Evolutionary conservation across 495 filamentous ascomycete species (phyloP).

Genomic region (Endocarpon pusillum): DNA sequence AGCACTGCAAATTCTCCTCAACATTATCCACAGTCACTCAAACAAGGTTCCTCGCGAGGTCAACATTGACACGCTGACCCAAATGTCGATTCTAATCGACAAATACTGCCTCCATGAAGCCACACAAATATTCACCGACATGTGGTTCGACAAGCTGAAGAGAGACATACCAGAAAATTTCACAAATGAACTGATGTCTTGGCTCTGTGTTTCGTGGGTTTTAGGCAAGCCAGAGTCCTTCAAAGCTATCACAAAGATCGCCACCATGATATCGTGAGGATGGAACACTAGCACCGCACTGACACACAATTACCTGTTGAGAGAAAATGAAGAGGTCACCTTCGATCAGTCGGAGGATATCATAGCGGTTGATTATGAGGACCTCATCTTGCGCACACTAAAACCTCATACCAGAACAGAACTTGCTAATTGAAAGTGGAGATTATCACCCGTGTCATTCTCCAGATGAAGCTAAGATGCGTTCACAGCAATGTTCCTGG

Average conservation of each 20-base stretch:
- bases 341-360: too few species aligned
- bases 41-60: conserved; percentile 6
- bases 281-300: too few species aligned
- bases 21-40: conserved; percentile 14
- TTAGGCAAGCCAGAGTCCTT: conserved; percentile 3
- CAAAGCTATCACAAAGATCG: not conserved
- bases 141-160: conserved; percentile 17
- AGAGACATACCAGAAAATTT: conserved; percentile 1
- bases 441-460: too few species aligned
- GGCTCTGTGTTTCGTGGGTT: conserved; percentile 14
- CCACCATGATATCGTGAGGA: too few species aligned
- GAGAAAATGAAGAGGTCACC: too few species aligned
- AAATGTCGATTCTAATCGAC: conserved; percentile 13
- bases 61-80: conserved; percentile 9
- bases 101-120: conserved; percentile 23
- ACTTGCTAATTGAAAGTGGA: too few species aligned
- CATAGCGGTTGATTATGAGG: too few species aligned
- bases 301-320: too few species aligned
- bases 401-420: too few species aligned
- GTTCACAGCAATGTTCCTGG: too few species aligned
- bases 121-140: conserved; percentile 21
- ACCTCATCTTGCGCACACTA: too few species aligned
- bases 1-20: conserved; percentile 10
- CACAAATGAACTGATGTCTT: conserved; percentile 7
- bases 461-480: too few species aligned